Evolutionary conservation across 176 grass and related monocot genomes (phyloP).

Genomic region (Zizania latifolia): DNA sequence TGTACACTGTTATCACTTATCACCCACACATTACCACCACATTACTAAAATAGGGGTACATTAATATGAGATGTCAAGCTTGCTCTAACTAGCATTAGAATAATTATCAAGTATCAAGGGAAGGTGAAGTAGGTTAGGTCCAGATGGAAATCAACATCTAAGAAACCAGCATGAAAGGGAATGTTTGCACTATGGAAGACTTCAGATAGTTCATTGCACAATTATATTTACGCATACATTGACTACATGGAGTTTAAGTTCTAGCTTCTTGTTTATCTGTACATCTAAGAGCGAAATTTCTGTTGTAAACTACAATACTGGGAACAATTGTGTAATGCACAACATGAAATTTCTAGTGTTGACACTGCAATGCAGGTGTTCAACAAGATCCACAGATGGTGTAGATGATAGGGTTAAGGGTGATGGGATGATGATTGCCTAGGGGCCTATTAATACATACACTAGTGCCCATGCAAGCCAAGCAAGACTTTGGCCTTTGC

Average conservation of each 20-base stretch:
- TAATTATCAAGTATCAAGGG: background rate
- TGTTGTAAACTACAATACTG: too few species aligned
- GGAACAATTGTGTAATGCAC: background rate
- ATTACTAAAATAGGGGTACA: background rate
- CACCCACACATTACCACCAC: background rate
- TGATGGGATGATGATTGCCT: background rate
- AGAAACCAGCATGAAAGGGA: background rate
- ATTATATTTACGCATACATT: background rate
- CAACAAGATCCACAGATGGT: background rate
- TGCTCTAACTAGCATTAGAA: background rate
- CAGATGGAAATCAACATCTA: background rate
- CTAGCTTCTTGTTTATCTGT: background rate
- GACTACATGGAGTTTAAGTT: background rate
- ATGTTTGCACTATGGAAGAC: background rate
- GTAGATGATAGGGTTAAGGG: background rate
- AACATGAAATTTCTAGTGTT: background rate
- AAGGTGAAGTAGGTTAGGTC: background rate
- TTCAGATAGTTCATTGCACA: background rate
- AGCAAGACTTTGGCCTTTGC: background rate
- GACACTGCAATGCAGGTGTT: background rate
- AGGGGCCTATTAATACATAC: background rate
- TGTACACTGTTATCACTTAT: background rate
- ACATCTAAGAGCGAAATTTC: background rate
- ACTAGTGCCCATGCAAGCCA: background rate
- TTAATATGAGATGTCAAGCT: background rate